Conservation (phyloP, 2,329 filamentous ascomycete genomes). For the Xylaria sp. region DNA sequence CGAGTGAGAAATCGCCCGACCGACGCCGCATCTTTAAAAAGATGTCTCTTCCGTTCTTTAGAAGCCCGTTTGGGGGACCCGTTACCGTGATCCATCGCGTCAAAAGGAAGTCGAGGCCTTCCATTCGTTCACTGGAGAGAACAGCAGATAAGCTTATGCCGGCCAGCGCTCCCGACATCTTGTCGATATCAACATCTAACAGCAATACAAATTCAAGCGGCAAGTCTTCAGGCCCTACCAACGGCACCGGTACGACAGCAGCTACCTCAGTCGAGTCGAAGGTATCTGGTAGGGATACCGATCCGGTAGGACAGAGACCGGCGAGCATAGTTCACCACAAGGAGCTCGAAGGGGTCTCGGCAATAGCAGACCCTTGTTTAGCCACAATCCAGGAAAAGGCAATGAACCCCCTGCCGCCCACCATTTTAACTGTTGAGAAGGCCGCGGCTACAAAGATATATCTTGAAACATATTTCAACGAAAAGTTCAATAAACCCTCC, state of each 20-base stretch:
- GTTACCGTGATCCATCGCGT: conserved; percentile 50
- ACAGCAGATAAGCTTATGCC: conserved; percentile 33
- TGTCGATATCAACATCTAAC: conserved; percentile 32
- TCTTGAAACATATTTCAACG: conserved; percentile 83
- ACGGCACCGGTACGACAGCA: conserved; percentile 41
- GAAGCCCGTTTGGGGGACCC: conserved; percentile 46
- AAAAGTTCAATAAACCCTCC: conserved; percentile 62
- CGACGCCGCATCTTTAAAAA: conserved; percentile 40
- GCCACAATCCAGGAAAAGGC: conserved; percentile 44
- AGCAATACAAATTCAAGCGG: conserved; percentile 41
- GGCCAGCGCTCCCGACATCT: conserved; percentile 30
- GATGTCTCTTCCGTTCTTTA: conserved; percentile 49
- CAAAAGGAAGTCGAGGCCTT: conserved; percentile 46
- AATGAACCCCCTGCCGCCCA: conserved; percentile 39
- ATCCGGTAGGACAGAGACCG: conserved; percentile 39
- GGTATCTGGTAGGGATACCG: conserved; percentile 40
- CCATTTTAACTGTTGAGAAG: conserved; percentile 71
- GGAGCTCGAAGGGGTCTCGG: conserved; percentile 27
- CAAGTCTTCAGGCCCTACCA: conserved; percentile 36
- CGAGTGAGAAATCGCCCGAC: conserved; percentile 28
- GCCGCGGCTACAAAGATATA: conserved; percentile 83
- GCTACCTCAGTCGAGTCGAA: conserved; percentile 52
- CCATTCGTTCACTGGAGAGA: conserved; percentile 45
- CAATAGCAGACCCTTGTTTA: conserved; percentile 38
- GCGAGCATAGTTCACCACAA: conserved; percentile 38